Conservation (phyloP, 106 monocot species). For the Platanthera guangdongensis region DNA sequence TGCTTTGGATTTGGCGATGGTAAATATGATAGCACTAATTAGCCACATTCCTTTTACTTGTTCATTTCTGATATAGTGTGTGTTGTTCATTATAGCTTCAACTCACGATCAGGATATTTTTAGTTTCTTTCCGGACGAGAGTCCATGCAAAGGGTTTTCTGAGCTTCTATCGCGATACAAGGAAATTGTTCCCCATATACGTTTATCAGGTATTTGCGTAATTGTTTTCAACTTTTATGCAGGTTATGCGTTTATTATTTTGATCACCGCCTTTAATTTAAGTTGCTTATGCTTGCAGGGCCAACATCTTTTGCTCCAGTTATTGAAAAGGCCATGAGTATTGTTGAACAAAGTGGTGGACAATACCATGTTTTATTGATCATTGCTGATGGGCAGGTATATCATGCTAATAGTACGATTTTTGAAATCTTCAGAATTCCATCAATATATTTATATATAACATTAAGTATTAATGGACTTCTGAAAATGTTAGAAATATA, state of each 20-base stretch:
- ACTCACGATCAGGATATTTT: slow-evolving; percentile 59
- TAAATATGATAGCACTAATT: slow-evolving; percentile 11
- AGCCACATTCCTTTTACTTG: background rate
- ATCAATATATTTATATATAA: background rate
- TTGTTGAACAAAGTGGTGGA: slow-evolving; percentile 65
- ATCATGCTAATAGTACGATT: background rate
- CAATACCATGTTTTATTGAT: slow-evolving; percentile 87
- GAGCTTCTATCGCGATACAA: slow-evolving; percentile 38
- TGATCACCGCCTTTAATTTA: background rate
- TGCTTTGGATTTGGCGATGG: slow-evolving; percentile 93
- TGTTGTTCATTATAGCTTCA: slow-evolving; percentile 29
- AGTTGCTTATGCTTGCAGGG: slow-evolving; percentile 22
- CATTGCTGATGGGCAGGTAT: slow-evolving; percentile 91
- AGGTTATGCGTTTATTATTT: background rate
- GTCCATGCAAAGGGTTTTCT: slow-evolving; percentile 45
- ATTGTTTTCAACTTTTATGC: background rate
- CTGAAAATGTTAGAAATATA: background rate
- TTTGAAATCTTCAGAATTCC: background rate
- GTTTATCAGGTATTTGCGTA: slow-evolving; percentile 31
- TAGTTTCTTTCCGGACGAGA: slow-evolving; percentile 39
- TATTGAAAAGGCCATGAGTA: slow-evolving; percentile 66
- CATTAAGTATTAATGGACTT: background rate
- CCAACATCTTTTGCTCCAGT: slow-evolving; percentile 84
- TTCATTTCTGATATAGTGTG: background rate
- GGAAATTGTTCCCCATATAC: slow-evolving; percentile 36